A percentile compares a stretch with the other conserved stretches of the same genome.
These are phyloP conservation scores for Aspergillus sclerotiicarbonarius DNA, from an alignment of 495 filamentous ascomycete species.

Conservation along the genomic window DNA sequence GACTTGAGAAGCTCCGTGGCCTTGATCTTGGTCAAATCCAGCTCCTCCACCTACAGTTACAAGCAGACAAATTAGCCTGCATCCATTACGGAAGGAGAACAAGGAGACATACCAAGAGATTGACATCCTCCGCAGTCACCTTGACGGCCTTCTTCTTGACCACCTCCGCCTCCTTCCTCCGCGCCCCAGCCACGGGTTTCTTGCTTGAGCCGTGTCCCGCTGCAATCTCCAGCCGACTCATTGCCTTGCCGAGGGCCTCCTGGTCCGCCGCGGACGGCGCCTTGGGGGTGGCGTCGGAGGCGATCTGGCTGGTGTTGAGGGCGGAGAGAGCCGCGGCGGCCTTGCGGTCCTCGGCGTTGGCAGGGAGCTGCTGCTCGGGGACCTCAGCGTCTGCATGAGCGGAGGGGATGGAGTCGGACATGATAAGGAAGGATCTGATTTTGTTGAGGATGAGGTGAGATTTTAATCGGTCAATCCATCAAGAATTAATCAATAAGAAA, in stretches of 20 bases:
- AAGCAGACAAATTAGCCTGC: constrained; percentile 5
- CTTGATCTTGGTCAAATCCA: constrained; percentile 75
- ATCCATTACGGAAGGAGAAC: not conserved
- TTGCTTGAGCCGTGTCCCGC: constrained; percentile 29
- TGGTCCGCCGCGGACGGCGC: constrained; percentile 59
- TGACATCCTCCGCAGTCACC: constrained; percentile 64
- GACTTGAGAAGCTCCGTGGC: constrained; percentile 79
- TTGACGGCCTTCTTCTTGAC: constrained; percentile 58
- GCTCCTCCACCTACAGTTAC: constrained; percentile 62
- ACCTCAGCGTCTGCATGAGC: constrained; percentile 64
- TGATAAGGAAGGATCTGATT: constrained; percentile 21
- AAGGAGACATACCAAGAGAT: constrained; percentile 54
- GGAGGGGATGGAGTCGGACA: constrained; percentile 66
- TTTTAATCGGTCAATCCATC: not conserved
- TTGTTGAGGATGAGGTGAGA: not conserved
- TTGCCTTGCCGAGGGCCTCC: constrained; percentile 81
- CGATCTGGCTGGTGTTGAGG: constrained; percentile 64
- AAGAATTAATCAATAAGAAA: not conserved
- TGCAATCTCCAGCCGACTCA: constrained; percentile 62
- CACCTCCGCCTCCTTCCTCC: constrained; percentile 42
- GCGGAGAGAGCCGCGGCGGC: constrained; percentile 80
- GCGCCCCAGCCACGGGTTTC: constrained; percentile 26
- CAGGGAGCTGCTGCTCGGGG: constrained; percentile 53
- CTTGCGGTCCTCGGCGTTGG: constrained; percentile 84
- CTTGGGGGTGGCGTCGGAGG: constrained; percentile 36